These are phyloP conservation scores for Camelina hispida DNA, from an alignment of 345 rosid species.

Conservation along the genomic window DNA sequence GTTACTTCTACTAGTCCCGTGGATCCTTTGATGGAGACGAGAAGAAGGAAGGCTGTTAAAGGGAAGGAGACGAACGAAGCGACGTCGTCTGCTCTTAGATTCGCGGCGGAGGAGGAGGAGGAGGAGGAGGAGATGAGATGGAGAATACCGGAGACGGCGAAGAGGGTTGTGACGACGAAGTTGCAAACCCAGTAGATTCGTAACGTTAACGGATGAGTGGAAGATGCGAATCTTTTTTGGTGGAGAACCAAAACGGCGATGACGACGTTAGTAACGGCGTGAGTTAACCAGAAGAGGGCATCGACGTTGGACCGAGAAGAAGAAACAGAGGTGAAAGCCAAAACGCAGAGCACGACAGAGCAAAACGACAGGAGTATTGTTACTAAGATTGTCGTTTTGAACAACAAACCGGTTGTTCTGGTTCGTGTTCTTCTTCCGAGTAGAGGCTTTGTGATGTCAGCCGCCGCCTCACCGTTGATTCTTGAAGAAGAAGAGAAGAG, in stretches of 20 bases:
- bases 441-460: slow-evolving; percentile 66
- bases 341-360: slow-evolving; percentile 54
- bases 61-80: slow-evolving; percentile 59
- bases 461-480: slow-evolving; percentile 44
- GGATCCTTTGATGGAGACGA: slow-evolving; percentile 67
- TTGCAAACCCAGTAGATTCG: slow-evolving; percentile 65
- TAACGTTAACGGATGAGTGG: slow-evolving; percentile 63
- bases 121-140: slow-evolving; percentile 47
- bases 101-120: slow-evolving; percentile 41
- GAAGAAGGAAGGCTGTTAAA: slow-evolving; percentile 56
- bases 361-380: slow-evolving; percentile 55
- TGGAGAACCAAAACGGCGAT: slow-evolving; percentile 69
- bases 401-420: slow-evolving; percentile 49
- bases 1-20: slow-evolving; percentile 55
- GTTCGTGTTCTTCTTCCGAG: slow-evolving; percentile 47
- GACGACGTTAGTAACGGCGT: slow-evolving; percentile 70
- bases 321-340: slow-evolving; percentile 47
- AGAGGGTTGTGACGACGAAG: slow-evolving; percentile 53
- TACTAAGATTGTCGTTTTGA: slow-evolving; percentile 58
- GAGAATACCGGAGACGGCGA: slow-evolving; percentile 62
- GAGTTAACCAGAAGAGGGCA: slow-evolving; percentile 68
- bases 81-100: slow-evolving; percentile 61
- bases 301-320: slow-evolving; percentile 41
- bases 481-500: slow-evolving; percentile 30
- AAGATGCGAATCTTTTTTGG: slow-evolving; percentile 69